phyloP scores from a whole-genome alignment of 148 eudicot genomes.

The Rhododendron vialii region DNA sequence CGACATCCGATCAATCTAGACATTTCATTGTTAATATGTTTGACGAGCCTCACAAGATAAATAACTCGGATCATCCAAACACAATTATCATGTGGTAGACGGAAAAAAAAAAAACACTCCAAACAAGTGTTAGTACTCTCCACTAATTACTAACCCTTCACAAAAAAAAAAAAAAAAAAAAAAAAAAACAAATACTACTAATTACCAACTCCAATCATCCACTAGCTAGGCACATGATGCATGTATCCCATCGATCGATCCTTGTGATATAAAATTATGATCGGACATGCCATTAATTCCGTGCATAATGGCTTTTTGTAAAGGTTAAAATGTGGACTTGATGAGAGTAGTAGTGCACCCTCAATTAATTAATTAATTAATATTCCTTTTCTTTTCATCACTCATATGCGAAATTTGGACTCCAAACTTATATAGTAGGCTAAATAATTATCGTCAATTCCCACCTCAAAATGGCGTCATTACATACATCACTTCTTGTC shows the following conservation, averaged over 20 bases:
- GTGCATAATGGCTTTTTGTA: not conserved
- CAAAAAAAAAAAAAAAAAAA: no score
- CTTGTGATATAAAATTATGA: not conserved
- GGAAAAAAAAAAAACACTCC: no score
- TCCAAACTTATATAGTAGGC: not conserved
- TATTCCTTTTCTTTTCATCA: not conserved
- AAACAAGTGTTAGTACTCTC: not conserved
- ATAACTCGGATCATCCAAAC: no score
- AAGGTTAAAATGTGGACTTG: not conserved
- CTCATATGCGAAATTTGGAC: not conserved
- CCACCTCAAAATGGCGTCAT: not conserved
- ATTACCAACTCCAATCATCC: not conserved
- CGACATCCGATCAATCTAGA: no score
- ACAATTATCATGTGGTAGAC: no score
- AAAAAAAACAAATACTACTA: no score
- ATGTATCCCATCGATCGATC: not conserved
- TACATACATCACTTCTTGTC: not conserved
- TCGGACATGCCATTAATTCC: not conserved
- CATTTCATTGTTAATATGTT: no score
- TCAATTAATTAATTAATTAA: not conserved
- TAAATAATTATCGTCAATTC: not conserved
- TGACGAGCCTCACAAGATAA: no score
- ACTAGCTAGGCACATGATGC: not conserved
- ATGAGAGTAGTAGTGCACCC: not conserved
- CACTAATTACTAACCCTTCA: not conserved